A percentile compares a stretch with the other conserved stretches of the same genome.
Evolutionary conservation across 75 land plant genomes (phyloP).

Genomic region (Larix kaempferi): DNA sequence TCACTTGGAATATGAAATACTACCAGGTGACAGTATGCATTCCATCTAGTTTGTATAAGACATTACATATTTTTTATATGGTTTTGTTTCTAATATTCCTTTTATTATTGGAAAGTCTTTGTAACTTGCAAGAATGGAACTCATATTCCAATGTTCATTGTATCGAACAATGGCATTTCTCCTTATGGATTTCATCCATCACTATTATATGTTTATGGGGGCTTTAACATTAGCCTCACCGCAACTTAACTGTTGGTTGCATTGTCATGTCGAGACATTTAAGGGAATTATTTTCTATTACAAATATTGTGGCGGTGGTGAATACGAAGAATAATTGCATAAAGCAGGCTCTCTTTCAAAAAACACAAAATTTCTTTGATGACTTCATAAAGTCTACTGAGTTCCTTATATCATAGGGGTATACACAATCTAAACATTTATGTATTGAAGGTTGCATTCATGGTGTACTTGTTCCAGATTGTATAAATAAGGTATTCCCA

Average conservation of each 20-base stretch:
- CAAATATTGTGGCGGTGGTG: slow-evolving; percentile 97
- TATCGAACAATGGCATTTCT: slow-evolving; percentile 49
- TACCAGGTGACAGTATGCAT: no score
- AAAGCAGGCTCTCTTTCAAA: slow-evolving; percentile 78
- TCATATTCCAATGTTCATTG: slow-evolving; percentile 90
- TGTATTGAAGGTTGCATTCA: slow-evolving; percentile 98
- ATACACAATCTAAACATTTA: slow-evolving; percentile 68
- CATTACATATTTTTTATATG: not conserved
- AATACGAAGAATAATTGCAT: slow-evolving; percentile 98
- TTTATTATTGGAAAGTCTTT: slow-evolving; percentile 62
- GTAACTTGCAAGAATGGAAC: slow-evolving; percentile 79
- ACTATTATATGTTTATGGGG: slow-evolving; percentile 91
- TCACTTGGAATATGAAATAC: no score
- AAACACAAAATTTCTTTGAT: slow-evolving; percentile 96
- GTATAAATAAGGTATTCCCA: no score
- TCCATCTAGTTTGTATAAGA: no score
- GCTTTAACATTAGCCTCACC: slow-evolving; percentile 77
- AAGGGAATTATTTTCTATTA: slow-evolving; percentile 68
- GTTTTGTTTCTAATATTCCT: not conserved
- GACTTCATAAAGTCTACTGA: slow-evolving; percentile 91
- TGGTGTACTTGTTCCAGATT: slow-evolving; percentile 93
- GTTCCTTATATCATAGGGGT: slow-evolving; percentile 66
- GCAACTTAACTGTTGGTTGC: slow-evolving; percentile 70
- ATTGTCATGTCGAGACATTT: slow-evolving; percentile 52
- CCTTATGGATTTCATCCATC: slow-evolving; percentile 77